Evolutionary conservation across 495 filamentous ascomycete genomes (phyloP), one percentile per base, ranked within the genome.

Genomic region (Penicillium egyptiacum): DNA sequence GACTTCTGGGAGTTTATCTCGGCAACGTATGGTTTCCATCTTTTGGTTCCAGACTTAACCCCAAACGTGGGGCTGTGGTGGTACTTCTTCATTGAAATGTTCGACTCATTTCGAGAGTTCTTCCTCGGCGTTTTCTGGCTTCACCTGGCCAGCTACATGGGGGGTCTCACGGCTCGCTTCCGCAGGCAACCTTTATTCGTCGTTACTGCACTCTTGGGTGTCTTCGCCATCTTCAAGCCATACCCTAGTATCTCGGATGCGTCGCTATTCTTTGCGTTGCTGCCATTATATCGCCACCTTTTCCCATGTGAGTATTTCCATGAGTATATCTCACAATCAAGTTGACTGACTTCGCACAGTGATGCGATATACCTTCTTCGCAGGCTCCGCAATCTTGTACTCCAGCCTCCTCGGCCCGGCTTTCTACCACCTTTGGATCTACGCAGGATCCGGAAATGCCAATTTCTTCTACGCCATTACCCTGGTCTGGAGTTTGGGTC

Each of bases 61-160:
- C 94, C 94, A 22, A 98, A 98, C 60, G 86, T 95, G 39, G 94
- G 94, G 2, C 80, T 98, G 0, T 98, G 94, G 94, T 98, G 94
- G 94, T 98, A 98, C 75, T 98, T 98, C 73, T 98, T 98, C 75
- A 95, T 93, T 63, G 94, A 98, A 74, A 98, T 98, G 85, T 98
- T 98, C 69, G 94, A 98, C 72, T 93, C 91, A 5, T 98, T 98
- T 80, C 85, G 94, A 22, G 87, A 88, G 48, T 98, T 98, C 78
- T 98, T 98, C 80, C 81, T 98, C 3, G 95, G 89, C 20, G 91
- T 98, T 6, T 98, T 98, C 72, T 97, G 95, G 91, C 83, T 98
- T 54, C 95, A 98, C 72, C 79, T 98, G 48, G 86, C 86, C 3
- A 86, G 86, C 39, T 98, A 98, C 71, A 88, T 94, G 4, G 90